A percentile compares a stretch with the other conserved stretches of the same genome.
These are phyloP conservation scores for Solanum hybrid DNA, from an alignment of 305 asterid species.

Conservation along the genomic window DNA sequence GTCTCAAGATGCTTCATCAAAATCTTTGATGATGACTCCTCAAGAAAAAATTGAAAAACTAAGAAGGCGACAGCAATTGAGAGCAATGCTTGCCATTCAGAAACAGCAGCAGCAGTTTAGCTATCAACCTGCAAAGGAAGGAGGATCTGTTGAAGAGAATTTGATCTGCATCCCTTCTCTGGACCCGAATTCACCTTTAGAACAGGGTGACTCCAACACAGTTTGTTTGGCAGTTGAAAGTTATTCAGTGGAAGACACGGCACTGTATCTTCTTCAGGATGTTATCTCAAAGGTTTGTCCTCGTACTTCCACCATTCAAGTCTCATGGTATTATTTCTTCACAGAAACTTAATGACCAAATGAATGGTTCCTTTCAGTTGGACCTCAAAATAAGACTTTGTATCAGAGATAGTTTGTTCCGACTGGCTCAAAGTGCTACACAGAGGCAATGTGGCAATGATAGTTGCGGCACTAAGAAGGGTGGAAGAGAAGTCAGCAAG, in stretches of 20 bases:
- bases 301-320: neutral
- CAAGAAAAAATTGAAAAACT: slow-evolving; percentile 83
- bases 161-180: slow-evolving; percentile 32
- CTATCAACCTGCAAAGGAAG: slow-evolving; percentile 47
- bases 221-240: slow-evolving; percentile 29
- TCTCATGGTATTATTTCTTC: slow-evolving; percentile 1
- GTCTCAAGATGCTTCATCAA: slow-evolving; percentile 26
- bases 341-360: neutral
- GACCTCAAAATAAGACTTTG: slow-evolving; percentile 58
- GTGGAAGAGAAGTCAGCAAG: slow-evolving; percentile 33
- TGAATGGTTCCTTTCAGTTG: slow-evolving; percentile 35
- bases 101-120: slow-evolving; percentile 76
- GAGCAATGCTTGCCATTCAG: slow-evolving; percentile 85
- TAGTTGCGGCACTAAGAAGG: slow-evolving; percentile 35
- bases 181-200: slow-evolving; percentile 41
- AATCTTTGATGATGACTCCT: slow-evolving; percentile 71
- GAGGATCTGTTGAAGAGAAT: slow-evolving; percentile 39
- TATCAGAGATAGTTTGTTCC: slow-evolving; percentile 81
- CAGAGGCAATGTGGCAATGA: slow-evolving; percentile 55
- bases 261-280: slow-evolving; percentile 76
- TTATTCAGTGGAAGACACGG: slow-evolving; percentile 56
- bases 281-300: slow-evolving; percentile 50
- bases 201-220: slow-evolving; percentile 47
- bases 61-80: slow-evolving; percentile 83
- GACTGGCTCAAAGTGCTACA: slow-evolving; percentile 72